Base-by-base conservation (phyloP, 2,329 filamentous ascomycete species). In the Exserohilum turcica region DNA sequence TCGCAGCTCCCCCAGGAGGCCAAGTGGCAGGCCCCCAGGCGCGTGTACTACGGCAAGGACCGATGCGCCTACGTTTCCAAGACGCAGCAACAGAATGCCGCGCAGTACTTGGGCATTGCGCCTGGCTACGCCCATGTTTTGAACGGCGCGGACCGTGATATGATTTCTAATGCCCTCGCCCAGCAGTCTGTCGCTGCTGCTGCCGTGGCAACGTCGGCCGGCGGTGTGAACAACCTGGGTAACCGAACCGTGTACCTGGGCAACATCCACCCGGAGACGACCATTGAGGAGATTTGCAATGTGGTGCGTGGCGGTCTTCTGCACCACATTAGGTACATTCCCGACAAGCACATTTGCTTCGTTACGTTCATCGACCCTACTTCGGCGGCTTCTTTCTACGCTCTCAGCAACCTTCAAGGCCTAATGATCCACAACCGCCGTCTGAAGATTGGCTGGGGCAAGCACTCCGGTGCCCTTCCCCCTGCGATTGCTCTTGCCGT, bases 321-420 rank as follows among this genome's bases (percentile, higher is more conserved):
- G 67, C 94, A 99, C 76, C 94, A 99, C 76, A 96, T 99, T 75
- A 91, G 94, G 65, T 99, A 97, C 78, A 99, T 99, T 67, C 94
- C 94, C 6, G 94, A 99, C 80, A 99, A 99, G 85, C 94, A 99
- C 78, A 99, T 99, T 66, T 99, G 94, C 82, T 99, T 99, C 72
- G 94, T 99, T 52, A 99, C 94, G 1, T 99, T 99, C 78, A 97
- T 99, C 75, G 94, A 99, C 71, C 94, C 94, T 7, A 99, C 94
- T 19, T 95, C 94, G 3, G 94, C 94, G 19, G 94, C 94, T 35
- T 97, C 93, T 1, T 99, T 99, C 80, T 99, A 97, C 68, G 94
- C 94, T 36, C 81, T 99, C 55, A 97, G 92, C 83, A 97, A 97
- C 77, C 82, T 99, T 24, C 94, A 99, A 74, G 94, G 94, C 19